phyloP scores from a whole-genome alignment of 371 early-diverging fungal species.

The Apophysomyces sp. region DNA sequence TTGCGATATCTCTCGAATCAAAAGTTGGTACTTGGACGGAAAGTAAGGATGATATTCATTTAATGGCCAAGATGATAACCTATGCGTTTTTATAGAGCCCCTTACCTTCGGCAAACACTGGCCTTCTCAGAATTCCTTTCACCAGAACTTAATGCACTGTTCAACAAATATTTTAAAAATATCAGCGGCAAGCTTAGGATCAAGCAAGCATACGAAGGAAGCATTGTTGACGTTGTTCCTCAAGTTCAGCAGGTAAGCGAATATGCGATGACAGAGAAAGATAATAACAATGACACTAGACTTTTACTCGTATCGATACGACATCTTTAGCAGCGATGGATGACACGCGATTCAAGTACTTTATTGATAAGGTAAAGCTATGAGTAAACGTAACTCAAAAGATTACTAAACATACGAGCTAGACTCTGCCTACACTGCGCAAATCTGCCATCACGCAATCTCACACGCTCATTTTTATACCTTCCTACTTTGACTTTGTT shows the following conservation, averaged over 20 bases:
- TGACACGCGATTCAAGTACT: constrained; percentile 85
- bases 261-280: not conserved
- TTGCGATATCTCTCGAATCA: constrained; percentile 93
- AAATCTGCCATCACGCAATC: constrained; percentile 61
- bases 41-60: constrained; percentile 27
- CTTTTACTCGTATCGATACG: constrained; percentile 70
- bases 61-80: not conserved
- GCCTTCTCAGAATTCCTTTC: constrained; percentile 75
- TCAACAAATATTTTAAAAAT: constrained; percentile 75
- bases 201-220: constrained; percentile 62
- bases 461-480: constrained; percentile 85
- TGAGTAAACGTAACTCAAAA: not conserved
- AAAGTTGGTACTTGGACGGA: constrained; percentile 84
- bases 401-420: not conserved
- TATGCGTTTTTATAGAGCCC: constrained; percentile 47
- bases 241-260: constrained; percentile 70
- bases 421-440: constrained; percentile 59
- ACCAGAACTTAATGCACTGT: constrained; percentile 89
- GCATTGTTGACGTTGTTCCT: constrained; percentile 75
- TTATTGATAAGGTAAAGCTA: constrained; percentile 66
- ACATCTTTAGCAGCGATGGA: constrained; percentile 61
- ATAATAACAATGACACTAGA: constrained; percentile 16
- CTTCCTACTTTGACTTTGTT: constrained; percentile 97
- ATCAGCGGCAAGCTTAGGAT: constrained; percentile 77
- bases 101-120: constrained; percentile 87